phyloP scores from a whole-genome alignment of 495 filamentous ascomycete genomes.

The Mycothermus thermophilus region DNA sequence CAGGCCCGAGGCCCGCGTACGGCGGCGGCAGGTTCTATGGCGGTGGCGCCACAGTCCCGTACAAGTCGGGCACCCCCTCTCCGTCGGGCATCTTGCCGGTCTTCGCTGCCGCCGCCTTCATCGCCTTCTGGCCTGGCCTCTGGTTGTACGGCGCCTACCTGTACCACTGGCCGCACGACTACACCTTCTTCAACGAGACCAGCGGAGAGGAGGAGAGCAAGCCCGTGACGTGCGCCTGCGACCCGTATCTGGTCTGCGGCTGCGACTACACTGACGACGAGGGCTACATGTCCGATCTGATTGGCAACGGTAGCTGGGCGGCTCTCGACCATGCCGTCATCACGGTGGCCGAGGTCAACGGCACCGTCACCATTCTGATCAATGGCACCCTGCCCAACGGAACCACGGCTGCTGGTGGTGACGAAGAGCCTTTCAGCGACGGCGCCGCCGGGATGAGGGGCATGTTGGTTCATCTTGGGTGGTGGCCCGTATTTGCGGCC shows the following conservation, averaged over 20 bases:
- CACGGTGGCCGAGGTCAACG: constrained; percentile 53
- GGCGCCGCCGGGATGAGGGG: constrained; percentile 22
- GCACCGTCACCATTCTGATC: constrained; percentile 60
- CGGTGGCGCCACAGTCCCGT: constrained; percentile 61
- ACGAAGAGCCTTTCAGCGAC: constrained; percentile 28
- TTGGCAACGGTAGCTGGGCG: constrained; percentile 49
- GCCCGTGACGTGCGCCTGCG: constrained; percentile 63
- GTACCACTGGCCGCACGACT: constrained; percentile 52
- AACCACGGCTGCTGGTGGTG: constrained; percentile 52
- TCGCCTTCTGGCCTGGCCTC: constrained; percentile 45
- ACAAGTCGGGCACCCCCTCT: constrained; percentile 44
- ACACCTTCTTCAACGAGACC: constrained; percentile 46
- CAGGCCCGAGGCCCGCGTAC: constrained; percentile 45
- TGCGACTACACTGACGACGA: constrained; percentile 56
- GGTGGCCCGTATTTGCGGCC: constrained; percentile 44
- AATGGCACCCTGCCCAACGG: constrained; percentile 81
- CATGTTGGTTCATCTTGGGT: constrained; percentile 39
- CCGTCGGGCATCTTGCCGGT: constrained; percentile 42
- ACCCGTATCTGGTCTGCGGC: constrained; percentile 55
- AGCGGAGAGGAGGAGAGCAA: constrained; percentile 49
- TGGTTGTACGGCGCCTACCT: constrained; percentile 51
- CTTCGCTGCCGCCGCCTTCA: constrained; percentile 38
- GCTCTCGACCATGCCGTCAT: constrained; percentile 50
- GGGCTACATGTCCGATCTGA: constrained; percentile 34
- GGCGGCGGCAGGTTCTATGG: constrained; percentile 62